Conservation (phyloP, 2,329 filamentous ascomycete species). For the Ploettnerulaceae sp. region DNA sequence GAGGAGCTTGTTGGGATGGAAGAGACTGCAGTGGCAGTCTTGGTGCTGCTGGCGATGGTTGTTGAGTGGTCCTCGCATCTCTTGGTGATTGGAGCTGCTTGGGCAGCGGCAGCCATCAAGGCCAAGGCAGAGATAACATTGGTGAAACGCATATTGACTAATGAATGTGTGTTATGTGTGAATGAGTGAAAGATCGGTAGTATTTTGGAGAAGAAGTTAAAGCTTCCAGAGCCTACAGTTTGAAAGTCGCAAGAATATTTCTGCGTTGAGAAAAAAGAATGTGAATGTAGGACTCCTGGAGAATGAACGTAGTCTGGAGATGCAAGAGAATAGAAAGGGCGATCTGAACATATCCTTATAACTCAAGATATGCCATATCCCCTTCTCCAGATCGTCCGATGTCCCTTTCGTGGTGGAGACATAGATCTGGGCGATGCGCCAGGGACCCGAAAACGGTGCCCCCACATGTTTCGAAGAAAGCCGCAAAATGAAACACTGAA, state of each 20-base stretch:
- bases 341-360: no score
- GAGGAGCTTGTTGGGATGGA: background rate
- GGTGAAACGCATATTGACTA: background rate
- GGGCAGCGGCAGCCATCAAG: background rate
- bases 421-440: no score
- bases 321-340: no score
- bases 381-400: no score
- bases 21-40: background rate
- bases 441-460: no score
- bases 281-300: background rate
- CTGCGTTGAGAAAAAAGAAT: background rate
- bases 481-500: no score
- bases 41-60: background rate
- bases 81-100: background rate
- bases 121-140: background rate
- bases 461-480: no score
- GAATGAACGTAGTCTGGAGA: no score
- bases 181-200: background rate
- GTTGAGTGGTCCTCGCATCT: no score
- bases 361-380: no score
- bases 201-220: background rate
- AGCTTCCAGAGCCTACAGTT: conserved; percentile 6
- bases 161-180: background rate
- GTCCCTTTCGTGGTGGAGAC: no score
- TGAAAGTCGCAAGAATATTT: background rate